A percentile compares a stretch with the other conserved stretches of the same genome.
Conservation (phyloP, 805 yeast species). For the Wickerhamiella australiensis region DNA sequence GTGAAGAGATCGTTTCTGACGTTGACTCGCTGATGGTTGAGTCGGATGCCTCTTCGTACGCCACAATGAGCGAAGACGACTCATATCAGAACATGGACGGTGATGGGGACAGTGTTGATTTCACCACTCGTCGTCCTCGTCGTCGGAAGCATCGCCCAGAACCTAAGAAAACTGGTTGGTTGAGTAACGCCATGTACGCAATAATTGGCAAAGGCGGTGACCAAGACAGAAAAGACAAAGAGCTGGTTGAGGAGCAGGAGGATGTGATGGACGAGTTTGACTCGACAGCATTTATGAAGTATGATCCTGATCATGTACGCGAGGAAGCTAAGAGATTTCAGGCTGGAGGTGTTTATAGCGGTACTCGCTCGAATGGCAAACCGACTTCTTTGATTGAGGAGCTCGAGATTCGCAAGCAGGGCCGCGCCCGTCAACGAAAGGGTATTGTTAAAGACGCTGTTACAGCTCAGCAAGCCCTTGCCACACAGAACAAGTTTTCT, state of each 20-base stretch:
- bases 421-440: constrained; percentile 22
- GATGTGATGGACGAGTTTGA: constrained; percentile 11
- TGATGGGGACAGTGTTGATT: constrained; percentile 2
- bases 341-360: constrained; percentile 21
- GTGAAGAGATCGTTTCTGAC: constrained; percentile 7
- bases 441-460: constrained; percentile 22
- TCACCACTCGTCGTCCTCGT: not conserved
- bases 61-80: constrained; percentile 25
- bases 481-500: constrained; percentile 3
- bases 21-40: constrained; percentile 8
- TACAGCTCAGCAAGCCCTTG: constrained; percentile 13
- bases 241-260: constrained; percentile 10
- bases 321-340: constrained; percentile 22
- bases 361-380: constrained; percentile 15
- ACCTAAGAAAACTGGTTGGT: constrained; percentile 5
- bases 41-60: constrained; percentile 21
- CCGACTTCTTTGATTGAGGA: constrained; percentile 30
- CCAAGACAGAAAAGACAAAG: constrained; percentile 16
- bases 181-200: constrained; percentile 6
- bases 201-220: constrained; percentile 15
- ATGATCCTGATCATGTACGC: constrained; percentile 22
- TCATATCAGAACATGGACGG: constrained; percentile 18
- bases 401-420: constrained; percentile 29
- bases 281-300: constrained; percentile 25
- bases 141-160: constrained; percentile 1